Evolutionary conservation across 1,284 basidiomycete species (phyloP), one percentile per base, ranked within the genome.

Genomic region (Heterobasidion annosum): DNA sequence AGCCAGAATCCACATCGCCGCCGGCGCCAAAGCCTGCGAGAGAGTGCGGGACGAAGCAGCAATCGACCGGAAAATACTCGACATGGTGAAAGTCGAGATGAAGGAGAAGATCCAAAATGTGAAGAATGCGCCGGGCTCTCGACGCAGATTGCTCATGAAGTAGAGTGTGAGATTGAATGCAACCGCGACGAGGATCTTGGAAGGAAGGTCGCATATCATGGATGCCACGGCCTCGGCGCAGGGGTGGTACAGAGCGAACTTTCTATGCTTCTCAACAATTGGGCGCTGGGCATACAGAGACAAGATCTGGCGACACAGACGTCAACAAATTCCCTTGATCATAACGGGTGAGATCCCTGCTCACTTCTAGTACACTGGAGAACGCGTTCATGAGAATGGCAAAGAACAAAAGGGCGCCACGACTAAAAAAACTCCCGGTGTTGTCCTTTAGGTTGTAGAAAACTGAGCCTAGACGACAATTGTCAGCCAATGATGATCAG

Each of bases 181-280:
- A 8, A 72, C 57, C 2, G 75, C 62, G 5, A 70, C 75, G 13
- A 68, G 40, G 56, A 83, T 65, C 45, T 47, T 10, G 45, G 12
- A 16, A 5, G 83, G 83, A 18, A 83, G 64, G 56, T 85, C 83
- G 44, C 82, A 80, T 8, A 86, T 58, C 0, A 81, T 82, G 49
- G 83, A 68, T 9, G 84, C 81, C 19, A 85, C 65, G 1, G 76
- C 75, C 61, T 81, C 79, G 0, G 74, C 67, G 57, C 76, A 76
- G 0, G 79, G 79, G 48, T 78, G 76, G 55, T 81, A 81, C 70
- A 82, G 72, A 1, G 78, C 79, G 7, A 74, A 75, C 51, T 72
- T 74, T 51, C 73, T 61, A 54, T 79, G 79, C 3, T 75, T 77
- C 43, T 71, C 71, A 10, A 88, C 68, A 34, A 90, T 85, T 0